Evolutionary conservation across 2,329 filamentous ascomycete species (phyloP).

Genomic region (Penicillium psychrosexuale): DNA sequence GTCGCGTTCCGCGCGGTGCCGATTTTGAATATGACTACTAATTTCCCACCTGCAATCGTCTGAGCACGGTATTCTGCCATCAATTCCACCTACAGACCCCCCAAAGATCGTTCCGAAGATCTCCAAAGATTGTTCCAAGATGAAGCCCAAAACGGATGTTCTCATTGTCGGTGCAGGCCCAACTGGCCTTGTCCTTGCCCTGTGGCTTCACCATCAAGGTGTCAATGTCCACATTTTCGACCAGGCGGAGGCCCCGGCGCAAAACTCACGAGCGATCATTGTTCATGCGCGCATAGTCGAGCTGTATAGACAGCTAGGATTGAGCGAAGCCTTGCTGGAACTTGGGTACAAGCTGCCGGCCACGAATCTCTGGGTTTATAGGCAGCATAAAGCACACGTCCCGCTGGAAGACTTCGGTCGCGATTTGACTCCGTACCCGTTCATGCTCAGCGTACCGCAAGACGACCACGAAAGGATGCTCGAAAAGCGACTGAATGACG

Average conservation of each 20-base stretch:
- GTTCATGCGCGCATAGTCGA: constrained; percentile 53
- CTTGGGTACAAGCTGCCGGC: constrained; percentile 40
- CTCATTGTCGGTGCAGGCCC: constrained; percentile 32
- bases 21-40: background rate
- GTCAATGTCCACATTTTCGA: constrained; percentile 45
- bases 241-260: constrained; percentile 38
- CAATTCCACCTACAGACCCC: background rate
- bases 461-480: constrained; percentile 30
- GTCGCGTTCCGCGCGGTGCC: background rate
- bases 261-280: constrained; percentile 41
- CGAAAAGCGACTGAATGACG: constrained; percentile 25
- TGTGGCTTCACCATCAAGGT: constrained; percentile 28
- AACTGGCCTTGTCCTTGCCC: constrained; percentile 31
- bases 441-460: constrained; percentile 27
- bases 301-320: constrained; percentile 48
- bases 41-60: background rate
- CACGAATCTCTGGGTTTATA: constrained; percentile 37
- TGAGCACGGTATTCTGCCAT: background rate
- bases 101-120: background rate
- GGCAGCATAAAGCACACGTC: constrained; percentile 22
- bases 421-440: constrained; percentile 32
- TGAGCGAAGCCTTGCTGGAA: constrained; percentile 37
- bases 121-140: background rate
- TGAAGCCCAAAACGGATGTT: constrained; percentile 18
- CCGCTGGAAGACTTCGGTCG: constrained; percentile 24